Evolutionary conservation across 192 early-diverging fungal species (phyloP).

Genomic region (Globomyces pollinis-pini): DNA sequence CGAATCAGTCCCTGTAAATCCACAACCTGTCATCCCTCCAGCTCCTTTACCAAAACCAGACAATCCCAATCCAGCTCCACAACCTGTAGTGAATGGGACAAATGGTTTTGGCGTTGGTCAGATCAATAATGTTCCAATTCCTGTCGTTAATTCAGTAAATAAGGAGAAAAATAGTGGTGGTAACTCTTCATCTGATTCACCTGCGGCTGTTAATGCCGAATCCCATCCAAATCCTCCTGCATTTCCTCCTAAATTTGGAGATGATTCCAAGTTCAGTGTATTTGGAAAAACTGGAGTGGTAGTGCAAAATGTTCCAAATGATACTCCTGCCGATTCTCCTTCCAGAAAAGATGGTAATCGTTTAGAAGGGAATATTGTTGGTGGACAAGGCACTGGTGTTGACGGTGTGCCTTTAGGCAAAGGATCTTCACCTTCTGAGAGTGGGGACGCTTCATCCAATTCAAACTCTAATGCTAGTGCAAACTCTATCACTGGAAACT

Average conservation of each 20-base stretch:
- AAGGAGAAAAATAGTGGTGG: too few species aligned
- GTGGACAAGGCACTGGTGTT: not conserved
- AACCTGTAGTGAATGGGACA: too few species aligned
- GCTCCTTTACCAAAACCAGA: not conserved
- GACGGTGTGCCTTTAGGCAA: not conserved
- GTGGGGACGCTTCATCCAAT: not conserved
- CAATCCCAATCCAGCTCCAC: not conserved
- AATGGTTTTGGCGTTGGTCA: too few species aligned
- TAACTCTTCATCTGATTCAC: too few species aligned
- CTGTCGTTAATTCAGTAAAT: not conserved
- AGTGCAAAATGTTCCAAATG: not conserved
- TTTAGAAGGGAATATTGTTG: not conserved
- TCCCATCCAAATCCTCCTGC: too few species aligned
- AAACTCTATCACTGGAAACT: too few species aligned
- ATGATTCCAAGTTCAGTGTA: too few species aligned
- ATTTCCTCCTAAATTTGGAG: too few species aligned
- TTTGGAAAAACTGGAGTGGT: not conserved
- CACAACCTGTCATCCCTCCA: not conserved
- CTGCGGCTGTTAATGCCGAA: too few species aligned
- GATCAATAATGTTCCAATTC: not conserved
- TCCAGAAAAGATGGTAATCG: not conserved
- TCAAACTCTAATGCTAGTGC: too few species aligned
- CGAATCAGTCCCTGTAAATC: not conserved
- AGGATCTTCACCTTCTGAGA: not conserved
- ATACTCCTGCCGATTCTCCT: not conserved